Percentiles rank a stretch among this genome's conserved stretches.
Conservation (phyloP, 2,329 filamentous ascomycete species). For the Graphilbum sp. region DNA sequence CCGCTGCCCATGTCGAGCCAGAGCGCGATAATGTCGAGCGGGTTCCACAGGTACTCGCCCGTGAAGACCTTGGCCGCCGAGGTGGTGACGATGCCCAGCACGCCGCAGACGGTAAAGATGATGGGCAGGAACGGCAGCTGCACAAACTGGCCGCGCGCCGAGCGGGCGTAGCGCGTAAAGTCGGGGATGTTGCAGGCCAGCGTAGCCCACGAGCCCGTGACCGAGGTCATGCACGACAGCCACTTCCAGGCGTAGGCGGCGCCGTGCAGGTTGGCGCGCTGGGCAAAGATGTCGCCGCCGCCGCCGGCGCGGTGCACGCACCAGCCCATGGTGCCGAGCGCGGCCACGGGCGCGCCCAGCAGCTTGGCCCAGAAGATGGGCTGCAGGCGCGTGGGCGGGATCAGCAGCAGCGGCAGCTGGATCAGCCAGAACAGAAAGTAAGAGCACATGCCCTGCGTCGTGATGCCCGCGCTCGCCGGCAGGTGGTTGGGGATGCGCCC, state of each 20-base stretch:
- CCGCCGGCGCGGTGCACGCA: constrained; percentile 39
- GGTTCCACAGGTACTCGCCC: constrained; percentile 33
- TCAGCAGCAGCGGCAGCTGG: constrained; percentile 14
- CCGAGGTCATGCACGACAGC: constrained; percentile 25
- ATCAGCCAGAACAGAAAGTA: constrained; percentile 22
- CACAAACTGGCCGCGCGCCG: constrained; percentile 19
- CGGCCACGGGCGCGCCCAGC: constrained; percentile 36
- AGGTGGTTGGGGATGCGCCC: constrained; percentile 20
- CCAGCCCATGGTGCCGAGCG: constrained; percentile 47
- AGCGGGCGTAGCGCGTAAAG: constrained; percentile 27
- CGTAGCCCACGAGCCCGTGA: constrained; percentile 26
- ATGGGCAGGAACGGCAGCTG: constrained; percentile 28
- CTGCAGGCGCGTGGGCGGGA: constrained; percentile 8
- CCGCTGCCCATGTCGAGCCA: constrained; percentile 27
- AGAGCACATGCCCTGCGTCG: constrained; percentile 19
- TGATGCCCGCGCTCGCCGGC: constrained; percentile 20
- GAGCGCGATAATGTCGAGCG: constrained; percentile 25
- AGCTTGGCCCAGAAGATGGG: constrained; percentile 31
- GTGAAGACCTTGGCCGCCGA: constrained; percentile 36
- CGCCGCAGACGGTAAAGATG: constrained; percentile 29
- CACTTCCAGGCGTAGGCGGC: constrained; percentile 28
- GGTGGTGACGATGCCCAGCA: constrained; percentile 40
- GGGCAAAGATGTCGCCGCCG: constrained; percentile 23
- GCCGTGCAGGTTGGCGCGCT: constrained; percentile 18
- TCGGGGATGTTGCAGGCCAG: constrained; percentile 35